Percentiles rank a stretch among this genome's conserved stretches.
phyloP scores from a whole-genome alignment of 805 yeast genomes.

The Blastobotrys peoriensis region DNA sequence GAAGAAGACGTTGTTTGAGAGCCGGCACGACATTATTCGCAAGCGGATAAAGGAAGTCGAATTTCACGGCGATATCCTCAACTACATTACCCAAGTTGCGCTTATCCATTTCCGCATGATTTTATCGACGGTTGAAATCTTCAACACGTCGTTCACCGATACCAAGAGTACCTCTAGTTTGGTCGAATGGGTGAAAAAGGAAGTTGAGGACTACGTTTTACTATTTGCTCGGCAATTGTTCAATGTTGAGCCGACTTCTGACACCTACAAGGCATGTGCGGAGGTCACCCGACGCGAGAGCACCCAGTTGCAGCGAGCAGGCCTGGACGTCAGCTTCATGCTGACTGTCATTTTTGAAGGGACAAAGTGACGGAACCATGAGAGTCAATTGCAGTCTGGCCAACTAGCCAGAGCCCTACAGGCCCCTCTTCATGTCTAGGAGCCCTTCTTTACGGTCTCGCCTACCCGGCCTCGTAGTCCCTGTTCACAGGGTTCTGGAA shows the following conservation, averaged over 20 bases:
- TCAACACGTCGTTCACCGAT: constrained; percentile 44
- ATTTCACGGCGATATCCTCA: constrained; percentile 49
- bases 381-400: too few species aligned
- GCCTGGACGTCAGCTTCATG: constrained; percentile 69
- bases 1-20: constrained; percentile 41
- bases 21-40: constrained; percentile 42
- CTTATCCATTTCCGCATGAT: constrained; percentile 57
- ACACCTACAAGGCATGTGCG: constrained; percentile 50
- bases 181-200: constrained; percentile 71
- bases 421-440: too few species aligned
- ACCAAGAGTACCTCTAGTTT: constrained; percentile 47
- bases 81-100: constrained; percentile 55
- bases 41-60: constrained; percentile 45
- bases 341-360: constrained; percentile 39
- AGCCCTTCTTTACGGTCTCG: too few species aligned
- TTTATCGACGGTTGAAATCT: constrained; percentile 51
- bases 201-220: constrained; percentile 52
- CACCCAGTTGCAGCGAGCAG: constrained; percentile 53
- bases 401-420: too few species aligned
- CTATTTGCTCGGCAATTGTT: constrained; percentile 61
- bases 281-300: constrained; percentile 53
- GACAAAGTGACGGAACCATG: too few species aligned
- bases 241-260: constrained; percentile 50
- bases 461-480: too few species aligned
- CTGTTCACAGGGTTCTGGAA: too few species aligned